Base-by-base conservation (phyloP, 2,329 filamentous ascomycete genomes). In the Metarhizium brunneum region DNA sequence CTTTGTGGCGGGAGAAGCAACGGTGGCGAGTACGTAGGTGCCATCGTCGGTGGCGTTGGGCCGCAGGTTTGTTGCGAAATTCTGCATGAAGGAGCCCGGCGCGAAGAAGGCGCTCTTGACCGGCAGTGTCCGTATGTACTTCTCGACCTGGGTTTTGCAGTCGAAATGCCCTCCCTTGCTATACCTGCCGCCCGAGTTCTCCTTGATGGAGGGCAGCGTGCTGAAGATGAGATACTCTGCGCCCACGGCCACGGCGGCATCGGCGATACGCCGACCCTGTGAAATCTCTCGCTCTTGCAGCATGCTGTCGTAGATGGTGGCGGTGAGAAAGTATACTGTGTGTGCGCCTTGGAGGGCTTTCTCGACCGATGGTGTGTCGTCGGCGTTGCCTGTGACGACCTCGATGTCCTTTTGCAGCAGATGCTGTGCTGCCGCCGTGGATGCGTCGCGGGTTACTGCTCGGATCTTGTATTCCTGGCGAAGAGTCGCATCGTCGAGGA, bases 91-190 rank as follows among this genome's bases (percentile, higher is more conserved):
- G 30, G 36, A 42, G 14, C 52, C 52, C 4, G 52, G 52, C 6
- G n/a, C 4, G 6, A 18, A 14, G 8, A 54, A 54, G 2, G 52
- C 29, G 6, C 42, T 38, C 32, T 40, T 53, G 43, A 53, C 35
- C n/a, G 43, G 52, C 16, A 53, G 43, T 8, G 29, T 47, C 4
- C 53, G 35, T 2, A 54, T 56, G 29, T 58, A 56, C 4, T 52
- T 38, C 30, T 56, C 53, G 13, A 75, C 65, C 35, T 76, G 74
- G 1, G 77, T 77, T 64, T 80, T 80, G 13, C 71, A 62, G 62
- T 80, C 76, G 54, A 72, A 76, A 60, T 77, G 74, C 57, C 77
- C 80, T 47, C 78, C 58, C 58, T 77, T 69, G 10, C 62, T 66
- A 59, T 72, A 72, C 49, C 62, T 65, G 0, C 76, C 76, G 2